Evolutionary conservation across 345 rosid genomes (phyloP).

Genomic region (Salix koriyanagi): DNA sequence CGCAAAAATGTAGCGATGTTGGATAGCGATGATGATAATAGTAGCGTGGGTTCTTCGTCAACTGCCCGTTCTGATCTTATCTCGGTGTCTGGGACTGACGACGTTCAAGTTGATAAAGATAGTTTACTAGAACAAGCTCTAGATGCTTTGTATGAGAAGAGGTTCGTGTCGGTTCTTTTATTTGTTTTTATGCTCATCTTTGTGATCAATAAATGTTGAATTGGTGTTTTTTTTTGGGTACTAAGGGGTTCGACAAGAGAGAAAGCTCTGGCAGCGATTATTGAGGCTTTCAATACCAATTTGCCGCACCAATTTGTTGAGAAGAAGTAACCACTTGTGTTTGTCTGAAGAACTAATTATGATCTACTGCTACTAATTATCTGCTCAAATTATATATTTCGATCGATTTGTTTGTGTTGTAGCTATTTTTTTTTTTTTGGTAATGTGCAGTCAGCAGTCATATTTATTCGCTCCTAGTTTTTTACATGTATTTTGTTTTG

Average conservation of each 20-base stretch:
- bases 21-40: conserved; percentile 66
- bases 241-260: conserved; percentile 83
- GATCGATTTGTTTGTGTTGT: no score
- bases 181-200: neutral
- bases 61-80: conserved; percentile 53
- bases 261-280: conserved; percentile 61
- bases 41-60: conserved; percentile 75
- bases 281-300: conserved; percentile 62
- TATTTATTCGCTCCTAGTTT: neutral
- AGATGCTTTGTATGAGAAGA: conserved; percentile 77
- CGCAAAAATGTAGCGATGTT: conserved; percentile 49
- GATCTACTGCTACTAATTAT: no score
- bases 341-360: no score
- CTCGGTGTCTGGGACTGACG: conserved; percentile 49
- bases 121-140: conserved; percentile 66
- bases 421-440: neutral
- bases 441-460: no score
- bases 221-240: neutral
- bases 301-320: conserved; percentile 76
- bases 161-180: conserved; percentile 23
- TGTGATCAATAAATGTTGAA: neutral
- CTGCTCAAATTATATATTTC: neutral
- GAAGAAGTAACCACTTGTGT: conserved; percentile 52
- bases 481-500: neutral
- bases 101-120: conserved; percentile 60